A percentile compares a stretch with the other conserved stretches of the same genome.
Evolutionary conservation across 2,329 filamentous ascomycete genomes (phyloP).

Genomic region (Leptodontidium sp.): DNA sequence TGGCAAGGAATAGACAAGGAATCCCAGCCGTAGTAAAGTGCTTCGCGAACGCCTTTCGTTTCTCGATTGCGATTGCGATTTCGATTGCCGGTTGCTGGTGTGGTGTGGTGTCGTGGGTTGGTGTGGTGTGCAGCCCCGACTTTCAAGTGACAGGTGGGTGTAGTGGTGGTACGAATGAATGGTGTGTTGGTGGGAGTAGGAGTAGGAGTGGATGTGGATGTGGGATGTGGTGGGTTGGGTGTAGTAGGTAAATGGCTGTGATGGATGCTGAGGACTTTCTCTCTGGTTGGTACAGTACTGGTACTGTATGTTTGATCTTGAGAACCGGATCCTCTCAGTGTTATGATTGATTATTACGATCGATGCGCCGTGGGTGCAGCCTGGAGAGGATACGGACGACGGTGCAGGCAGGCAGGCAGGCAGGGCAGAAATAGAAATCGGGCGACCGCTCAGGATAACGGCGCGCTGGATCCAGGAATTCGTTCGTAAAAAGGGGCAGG

Average conservation of each 20-base stretch:
- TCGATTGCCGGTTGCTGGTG: not conserved
- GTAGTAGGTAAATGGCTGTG: not conserved
- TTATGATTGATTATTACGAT: conserved; percentile 6
- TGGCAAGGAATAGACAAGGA: conserved; percentile 11
- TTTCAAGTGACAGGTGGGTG: not conserved
- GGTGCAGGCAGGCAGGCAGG: not conserved
- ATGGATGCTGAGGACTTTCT: not conserved
- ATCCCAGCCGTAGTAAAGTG: conserved; percentile 3
- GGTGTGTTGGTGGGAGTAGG: no score
- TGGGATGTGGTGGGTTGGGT: not conserved
- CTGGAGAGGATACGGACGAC: not conserved
- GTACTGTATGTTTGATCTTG: conserved; percentile 5
- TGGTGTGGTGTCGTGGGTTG: not conserved
- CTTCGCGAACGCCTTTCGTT: conserved; percentile 1
- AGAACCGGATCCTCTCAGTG: conserved; percentile 1
- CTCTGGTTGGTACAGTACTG: no score
- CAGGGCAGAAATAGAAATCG: not conserved
- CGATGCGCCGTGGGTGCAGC: conserved; percentile 10
- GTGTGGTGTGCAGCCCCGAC: conserved; percentile 9
- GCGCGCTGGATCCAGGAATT: conserved; percentile 9
- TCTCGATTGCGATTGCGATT: not conserved
- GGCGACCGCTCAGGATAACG: not conserved
- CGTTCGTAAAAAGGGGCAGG: conserved; percentile 13
- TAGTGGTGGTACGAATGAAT: not conserved
- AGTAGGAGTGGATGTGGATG: not conserved